Base-by-base conservation (phyloP, 2,329 filamentous ascomycete species). In the Alternaria sp. region DNA sequence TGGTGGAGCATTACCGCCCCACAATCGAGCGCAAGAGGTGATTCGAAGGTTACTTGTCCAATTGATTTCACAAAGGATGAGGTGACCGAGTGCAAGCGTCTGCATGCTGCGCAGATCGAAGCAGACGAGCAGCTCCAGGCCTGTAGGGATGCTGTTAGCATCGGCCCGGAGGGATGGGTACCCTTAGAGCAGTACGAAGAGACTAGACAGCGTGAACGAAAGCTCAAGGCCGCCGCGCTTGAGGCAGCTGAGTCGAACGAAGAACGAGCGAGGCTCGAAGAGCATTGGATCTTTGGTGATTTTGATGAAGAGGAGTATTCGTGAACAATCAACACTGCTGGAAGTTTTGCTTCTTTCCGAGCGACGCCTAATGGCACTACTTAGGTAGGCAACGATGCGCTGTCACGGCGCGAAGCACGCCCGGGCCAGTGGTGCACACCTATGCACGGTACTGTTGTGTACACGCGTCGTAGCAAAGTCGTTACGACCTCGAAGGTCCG, bases 261-360 rank as follows among this genome's bases (percentile, higher is more conserved):
- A 21, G 72, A 73, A 55, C 56, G 67, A 36, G 19, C 30, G 53
- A 67, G 23, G 46, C 25, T 73, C 26, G 32, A 5, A 13, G 63
- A 71, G 64, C 71, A 76, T 64, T 76, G 73, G 74, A 62, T 70
- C 6, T 74, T 75, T 50, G 73, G 76, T 61, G 75, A 79, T 58
- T 73, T 76, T 58, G 71, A 77, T 65, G 76, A 79, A 66, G 66
- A 70, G 21, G 67, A 71, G 61, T 73, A 74, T 66, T 40, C n/a
- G 5, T 40, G n/a, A 40, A 2, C 36, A 40, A 11, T 40, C n/a
- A 40, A 40, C 2, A 40, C 36, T 36, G 32, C 32, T 36, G 15
- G 32, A n/a, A 36, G 32, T 36, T 5, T 9, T 36, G 32, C 32
- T 36, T 15, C 30, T 15, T 36, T 36, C 30, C 30, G 13, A 15